phyloP scores from a whole-genome alignment of 257 asterid species.

The Perilla frutescens region DNA sequence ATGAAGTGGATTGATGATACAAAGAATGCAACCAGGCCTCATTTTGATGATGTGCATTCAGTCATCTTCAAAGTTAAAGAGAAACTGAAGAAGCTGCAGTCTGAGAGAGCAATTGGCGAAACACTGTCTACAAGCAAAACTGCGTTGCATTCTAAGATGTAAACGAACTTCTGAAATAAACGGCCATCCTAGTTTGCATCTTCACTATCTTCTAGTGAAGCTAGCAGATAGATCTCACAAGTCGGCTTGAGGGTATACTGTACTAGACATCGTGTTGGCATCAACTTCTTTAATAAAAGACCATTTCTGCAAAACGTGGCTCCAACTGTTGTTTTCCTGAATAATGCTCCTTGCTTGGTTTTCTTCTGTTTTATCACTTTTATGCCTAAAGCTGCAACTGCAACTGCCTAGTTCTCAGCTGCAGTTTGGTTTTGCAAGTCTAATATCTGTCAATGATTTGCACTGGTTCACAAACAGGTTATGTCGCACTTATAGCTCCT shows the following conservation, averaged over 20 bases:
- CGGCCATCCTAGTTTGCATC: not conserved
- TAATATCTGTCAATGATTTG: too few species aligned
- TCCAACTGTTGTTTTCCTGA: not conserved
- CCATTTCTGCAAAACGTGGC: not conserved
- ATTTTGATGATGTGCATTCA: constrained; percentile 71
- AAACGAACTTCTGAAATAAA: constrained; percentile 17
- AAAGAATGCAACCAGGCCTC: constrained; percentile 62
- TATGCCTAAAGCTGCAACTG: not conserved
- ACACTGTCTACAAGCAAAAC: constrained; percentile 25
- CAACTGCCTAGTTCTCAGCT: too few species aligned
- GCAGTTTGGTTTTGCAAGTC: too few species aligned
- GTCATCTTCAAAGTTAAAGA: constrained; percentile 52
- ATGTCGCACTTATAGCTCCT: too few species aligned
- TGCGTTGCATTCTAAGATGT: constrained; percentile 47
- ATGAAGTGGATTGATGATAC: constrained; percentile 66
- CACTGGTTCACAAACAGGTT: too few species aligned
- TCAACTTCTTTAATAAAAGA: too few species aligned
- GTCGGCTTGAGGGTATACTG: not conserved
- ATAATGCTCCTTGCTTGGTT: not conserved
- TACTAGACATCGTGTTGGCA: not conserved
- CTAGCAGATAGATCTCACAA: not conserved
- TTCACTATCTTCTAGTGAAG: not conserved
- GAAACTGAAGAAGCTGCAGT: constrained; percentile 43
- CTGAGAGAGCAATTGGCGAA: constrained; percentile 32
- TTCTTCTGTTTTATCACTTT: not conserved